phyloP scores from a whole-genome alignment of 306 rosid species.

The Corylus americana region DNA sequence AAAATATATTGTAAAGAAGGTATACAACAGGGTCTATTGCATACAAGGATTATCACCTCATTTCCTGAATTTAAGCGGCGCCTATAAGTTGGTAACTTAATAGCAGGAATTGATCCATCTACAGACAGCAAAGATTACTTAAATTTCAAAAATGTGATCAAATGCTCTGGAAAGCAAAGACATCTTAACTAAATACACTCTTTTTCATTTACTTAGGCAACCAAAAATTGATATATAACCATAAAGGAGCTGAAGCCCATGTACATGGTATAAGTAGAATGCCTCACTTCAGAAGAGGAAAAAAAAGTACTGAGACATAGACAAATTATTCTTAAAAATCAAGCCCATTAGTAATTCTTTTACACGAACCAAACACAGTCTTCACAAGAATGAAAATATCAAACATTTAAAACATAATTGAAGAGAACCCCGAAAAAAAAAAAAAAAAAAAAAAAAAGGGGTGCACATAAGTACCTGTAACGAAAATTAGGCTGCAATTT shows the following conservation, averaged over 20 bases:
- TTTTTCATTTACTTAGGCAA: not conserved
- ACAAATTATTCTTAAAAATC: not conserved
- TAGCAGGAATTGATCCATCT: constrained; percentile 92
- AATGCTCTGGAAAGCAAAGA: constrained; percentile 23
- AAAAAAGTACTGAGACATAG: not conserved
- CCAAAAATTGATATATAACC: constrained; percentile 4
- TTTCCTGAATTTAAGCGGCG: constrained; percentile 62
- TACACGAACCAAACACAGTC: constrained; percentile 11
- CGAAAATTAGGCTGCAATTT: constrained; percentile 68
- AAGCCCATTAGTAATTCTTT: not conserved
- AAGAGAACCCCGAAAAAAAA: not conserved
- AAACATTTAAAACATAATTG: not conserved
- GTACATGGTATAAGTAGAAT: not conserved
- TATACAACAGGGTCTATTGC: constrained; percentile 9
- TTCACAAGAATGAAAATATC: constrained; percentile 4
- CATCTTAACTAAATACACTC: constrained; percentile 6
- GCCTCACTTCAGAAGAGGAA: not conserved
- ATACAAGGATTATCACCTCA: constrained; percentile 49
- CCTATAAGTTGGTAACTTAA: constrained; percentile 69
- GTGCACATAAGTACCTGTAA: constrained; percentile 43
- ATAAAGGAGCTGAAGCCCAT: constrained; percentile 1
- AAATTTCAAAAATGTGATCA: constrained; percentile 9
- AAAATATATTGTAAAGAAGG: not conserved
- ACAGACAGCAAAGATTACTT: constrained; percentile 28
- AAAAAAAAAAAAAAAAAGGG: not conserved